Evolutionary conservation across 768 basidiomycete genomes (phyloP), one percentile per base, ranked within the genome.

Genomic region (Pleurotus pulmonarius): DNA sequence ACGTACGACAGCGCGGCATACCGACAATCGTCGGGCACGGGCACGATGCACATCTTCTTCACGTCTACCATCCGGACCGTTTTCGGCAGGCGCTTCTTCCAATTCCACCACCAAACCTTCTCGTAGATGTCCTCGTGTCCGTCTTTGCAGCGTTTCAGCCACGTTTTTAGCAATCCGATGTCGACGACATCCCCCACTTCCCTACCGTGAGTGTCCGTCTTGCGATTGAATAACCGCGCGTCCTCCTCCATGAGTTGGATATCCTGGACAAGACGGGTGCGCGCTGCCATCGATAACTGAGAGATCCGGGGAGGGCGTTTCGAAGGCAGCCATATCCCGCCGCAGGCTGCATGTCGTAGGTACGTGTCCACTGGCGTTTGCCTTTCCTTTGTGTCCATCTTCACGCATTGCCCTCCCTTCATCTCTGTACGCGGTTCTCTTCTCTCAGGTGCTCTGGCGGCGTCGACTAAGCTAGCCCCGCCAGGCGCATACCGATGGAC

Each of bases 1-100:
- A 53, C 51, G 39, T 53, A 53, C n/a, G 51, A 53, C 12, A 53
- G 39, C 1, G 51, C 51, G 16, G 40, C 15, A 37, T 40, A 53
- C n/a, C 39, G 34, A n/a, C 51, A 53, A 15, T 11, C 39, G 15
- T 15, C 15, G 12, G 51, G 51, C 24, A 38, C 39, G 5, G 51
- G 39, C 9, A 53, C 37, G 8, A 53, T 41, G 15, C 22, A 7
- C 51, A 53, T 53, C 9, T 15, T 40, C 4, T 53, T 12, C 20
- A 53, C 39, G 24, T 53, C 51, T 3, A 53, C 38, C 51, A 53
- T 53, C 51, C 51, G 6, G 7, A 53, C 51, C 9, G 51, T 53
- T 5, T 25, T 29, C 15, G 51, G 51, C 9, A 53, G 24, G 18
- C 22, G 20, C 9, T 53, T 39, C 11, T 40, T 39, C 11, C 6